These are phyloP conservation scores for Colletotrichum aenigma DNA, from an alignment of 2,329 filamentous ascomycete genomes.

Conservation along the genomic window DNA sequence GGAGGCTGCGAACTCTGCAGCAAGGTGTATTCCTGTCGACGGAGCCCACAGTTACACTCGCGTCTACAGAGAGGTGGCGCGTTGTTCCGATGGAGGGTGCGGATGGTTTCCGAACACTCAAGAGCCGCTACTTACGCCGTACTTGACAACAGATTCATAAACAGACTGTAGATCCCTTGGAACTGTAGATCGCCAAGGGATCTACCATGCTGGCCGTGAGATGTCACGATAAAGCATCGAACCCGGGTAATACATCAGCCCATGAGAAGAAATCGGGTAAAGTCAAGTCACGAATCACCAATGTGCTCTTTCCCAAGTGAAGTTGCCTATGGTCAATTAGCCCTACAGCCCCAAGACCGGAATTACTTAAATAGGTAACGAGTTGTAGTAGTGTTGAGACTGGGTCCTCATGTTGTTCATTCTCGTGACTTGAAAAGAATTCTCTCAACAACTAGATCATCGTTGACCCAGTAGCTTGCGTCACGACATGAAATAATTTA, in stretches of 20 bases:
- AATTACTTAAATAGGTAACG: neutral
- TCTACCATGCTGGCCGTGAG: neutral
- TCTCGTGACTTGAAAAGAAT: neutral
- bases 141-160: neutral
- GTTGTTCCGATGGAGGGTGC: neutral
- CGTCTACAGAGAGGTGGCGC: neutral
- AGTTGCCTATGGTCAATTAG: neutral
- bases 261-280: neutral
- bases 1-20: neutral
- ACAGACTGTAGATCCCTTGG: neutral
- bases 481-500: neutral
- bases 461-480: neutral
- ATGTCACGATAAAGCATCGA: neutral
- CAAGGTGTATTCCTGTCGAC: neutral
- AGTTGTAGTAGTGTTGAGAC: neutral
- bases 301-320: neutral
- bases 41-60: neutral
- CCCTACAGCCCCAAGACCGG: neutral
- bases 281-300: neutral
- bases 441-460: neutral
- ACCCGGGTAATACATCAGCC: neutral
- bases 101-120: neutral
- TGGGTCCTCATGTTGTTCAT: neutral
- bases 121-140: neutral
- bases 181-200: neutral